Conservation (phyloP, 2,329 filamentous ascomycete genomes). For the Coniochaeta prunicola region DNA sequence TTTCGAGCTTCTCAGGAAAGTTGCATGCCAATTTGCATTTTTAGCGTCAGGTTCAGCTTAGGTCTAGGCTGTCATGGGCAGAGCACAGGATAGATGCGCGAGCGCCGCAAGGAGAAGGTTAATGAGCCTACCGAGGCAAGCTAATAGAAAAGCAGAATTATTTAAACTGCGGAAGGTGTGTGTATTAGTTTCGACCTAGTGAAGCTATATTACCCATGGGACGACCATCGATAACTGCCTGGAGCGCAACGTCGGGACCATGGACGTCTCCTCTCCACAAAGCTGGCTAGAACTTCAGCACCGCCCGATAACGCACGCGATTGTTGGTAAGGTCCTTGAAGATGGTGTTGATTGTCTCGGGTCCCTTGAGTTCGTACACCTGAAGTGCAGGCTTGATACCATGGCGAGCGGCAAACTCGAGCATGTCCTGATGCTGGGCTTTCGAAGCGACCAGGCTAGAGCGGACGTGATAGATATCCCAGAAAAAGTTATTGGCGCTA, state of each 20-base stretch:
- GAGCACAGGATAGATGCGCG: not conserved
- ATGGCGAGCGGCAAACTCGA: constrained; percentile 47
- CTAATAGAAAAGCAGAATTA: not conserved
- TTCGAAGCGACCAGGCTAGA: constrained; percentile 8
- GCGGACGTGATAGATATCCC: constrained; percentile 7
- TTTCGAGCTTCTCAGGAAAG: not conserved
- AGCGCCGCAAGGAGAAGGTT: not conserved
- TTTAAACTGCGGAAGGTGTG: not conserved
- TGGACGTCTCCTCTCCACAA: not conserved
- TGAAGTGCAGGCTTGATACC: constrained; percentile 43
- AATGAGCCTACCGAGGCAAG: not conserved
- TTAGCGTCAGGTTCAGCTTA: not conserved
- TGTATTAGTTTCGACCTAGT: not conserved
- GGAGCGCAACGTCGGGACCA: not conserved
- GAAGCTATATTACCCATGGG: not conserved
- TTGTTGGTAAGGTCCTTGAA: constrained; percentile 6
- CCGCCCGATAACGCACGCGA: constrained; percentile 10
- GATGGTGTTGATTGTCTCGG: constrained; percentile 11
- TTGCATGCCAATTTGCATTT: not conserved
- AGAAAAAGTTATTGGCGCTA: constrained; percentile 8
- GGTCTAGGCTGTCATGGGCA: not conserved
- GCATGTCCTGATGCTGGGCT: constrained; percentile 39
- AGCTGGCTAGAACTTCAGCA: not conserved
- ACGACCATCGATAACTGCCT: not conserved
- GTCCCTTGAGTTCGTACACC: constrained; percentile 14